Conservation (phyloP, 192 early-diverging fungal species). For the Entomortierella beljakovae region DNA sequence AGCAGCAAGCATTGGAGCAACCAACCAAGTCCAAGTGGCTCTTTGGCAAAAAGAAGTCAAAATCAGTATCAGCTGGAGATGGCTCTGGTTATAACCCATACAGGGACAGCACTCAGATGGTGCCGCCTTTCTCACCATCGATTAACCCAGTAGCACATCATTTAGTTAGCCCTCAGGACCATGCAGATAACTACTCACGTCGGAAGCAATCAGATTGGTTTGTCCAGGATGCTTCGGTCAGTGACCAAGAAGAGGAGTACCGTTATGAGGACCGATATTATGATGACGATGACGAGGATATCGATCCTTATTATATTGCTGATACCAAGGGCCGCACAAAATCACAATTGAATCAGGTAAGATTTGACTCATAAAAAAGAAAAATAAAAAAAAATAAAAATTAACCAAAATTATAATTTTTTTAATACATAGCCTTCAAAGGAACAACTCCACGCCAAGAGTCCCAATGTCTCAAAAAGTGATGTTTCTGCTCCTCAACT, state of each 20-base stretch:
- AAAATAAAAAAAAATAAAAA: neutral
- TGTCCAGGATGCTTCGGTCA: neutral
- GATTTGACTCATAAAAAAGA: neutral
- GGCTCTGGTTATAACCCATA: constrained; percentile 2
- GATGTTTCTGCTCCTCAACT: neutral
- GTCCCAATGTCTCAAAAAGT: neutral
- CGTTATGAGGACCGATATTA: constrained; percentile 19
- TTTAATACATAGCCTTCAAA: neutral
- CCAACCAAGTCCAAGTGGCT: constrained; percentile 44
- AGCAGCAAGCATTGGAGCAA: constrained; percentile 12
- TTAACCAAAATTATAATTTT: neutral
- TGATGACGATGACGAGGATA: constrained; percentile 42
- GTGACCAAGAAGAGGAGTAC: constrained; percentile 11
- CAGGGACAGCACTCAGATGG: neutral
- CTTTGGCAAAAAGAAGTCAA: constrained; percentile 51
- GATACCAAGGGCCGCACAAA: constrained; percentile 45
- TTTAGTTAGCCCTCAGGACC: constrained; percentile 3
- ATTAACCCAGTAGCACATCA: neutral
- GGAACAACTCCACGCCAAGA: neutral
- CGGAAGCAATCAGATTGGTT: constrained; percentile 32
- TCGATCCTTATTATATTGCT: constrained; percentile 50
- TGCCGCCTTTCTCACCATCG: neutral
- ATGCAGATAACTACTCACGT: neutral
- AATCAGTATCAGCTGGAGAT: constrained; percentile 29
- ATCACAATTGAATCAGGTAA: constrained; percentile 31